Evolutionary conservation across 768 basidiomycete genomes (phyloP), one percentile per base, ranked within the genome.

Genomic region (Mycena rebaudengoi): DNA sequence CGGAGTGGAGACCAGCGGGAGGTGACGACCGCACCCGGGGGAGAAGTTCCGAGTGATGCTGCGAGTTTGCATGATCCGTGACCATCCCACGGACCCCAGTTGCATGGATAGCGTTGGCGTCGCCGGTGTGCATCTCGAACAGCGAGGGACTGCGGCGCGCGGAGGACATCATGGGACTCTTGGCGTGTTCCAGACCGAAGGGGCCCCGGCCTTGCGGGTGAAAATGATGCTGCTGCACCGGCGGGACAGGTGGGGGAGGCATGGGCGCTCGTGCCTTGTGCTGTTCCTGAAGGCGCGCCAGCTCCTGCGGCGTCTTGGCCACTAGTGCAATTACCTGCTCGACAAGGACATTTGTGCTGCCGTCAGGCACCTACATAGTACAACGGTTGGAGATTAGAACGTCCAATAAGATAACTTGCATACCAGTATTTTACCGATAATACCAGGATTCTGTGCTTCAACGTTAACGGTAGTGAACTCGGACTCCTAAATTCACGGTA

Each of bases 361-460:
- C 70, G 26, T 69, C 68, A 4, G 70, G 70, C 6, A 54, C 49
- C 70, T 55, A 29, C 1, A 39, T 30, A 18, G n/a, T n/a, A n/a
- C 20, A 3, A 14, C 14, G 32, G 4, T 28, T 14, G 30, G 18
- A 32, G 16, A 13, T 20, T 18, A 26, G 8, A 16, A 40, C 5
- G 16, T n/a, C n/a, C 2, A 16, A n/a, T 12, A 2, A 2, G n/a
- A 50, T 0, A 16, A 30, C 14, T 7, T 20, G 79, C 90, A 51
- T 70, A 94, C 91, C 66, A 96, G 73, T 59, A 97, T 96, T 78
- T 94, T 96, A 56, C 88, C 92, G 52, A 96, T 76, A 25, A 96
- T 78, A 53, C 95, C 95, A 69, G 95, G 90, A 54, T 89, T 92
- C 75, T 93, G 90, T n/a, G 94, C 93, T 79, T 95, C 91, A 5